A percentile compares a stretch with the other conserved stretches of the same genome.
Evolutionary conservation across 768 basidiomycete species (phyloP).

Genomic region (Kwoniella bestiolae): DNA sequence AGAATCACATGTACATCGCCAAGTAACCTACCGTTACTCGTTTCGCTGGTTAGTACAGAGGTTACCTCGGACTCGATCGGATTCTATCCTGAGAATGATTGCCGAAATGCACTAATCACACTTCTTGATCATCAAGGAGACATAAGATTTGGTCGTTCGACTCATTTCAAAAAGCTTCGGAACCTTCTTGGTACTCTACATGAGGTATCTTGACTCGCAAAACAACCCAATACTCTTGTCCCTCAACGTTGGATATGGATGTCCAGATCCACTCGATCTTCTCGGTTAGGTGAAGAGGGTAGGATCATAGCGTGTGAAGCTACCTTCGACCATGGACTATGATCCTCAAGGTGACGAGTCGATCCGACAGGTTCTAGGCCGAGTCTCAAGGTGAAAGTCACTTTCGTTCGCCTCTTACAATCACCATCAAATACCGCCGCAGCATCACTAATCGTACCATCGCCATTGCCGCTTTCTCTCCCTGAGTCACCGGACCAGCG

Average conservation of each 20-base stretch:
- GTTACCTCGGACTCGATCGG: not conserved
- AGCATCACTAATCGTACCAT: not conserved
- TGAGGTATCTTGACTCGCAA: no score
- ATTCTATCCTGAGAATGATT: not conserved
- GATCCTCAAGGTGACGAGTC: not conserved
- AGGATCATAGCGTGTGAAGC: not conserved
- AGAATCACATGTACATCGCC: not conserved
- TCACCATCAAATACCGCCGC: constrained; percentile 4
- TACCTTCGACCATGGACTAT: not conserved
- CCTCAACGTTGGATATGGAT: not conserved
- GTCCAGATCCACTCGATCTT: not conserved
- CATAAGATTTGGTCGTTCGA: not conserved
- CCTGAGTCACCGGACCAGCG: not conserved
- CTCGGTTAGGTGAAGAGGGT: constrained; percentile 1
- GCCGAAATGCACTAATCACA: not conserved
- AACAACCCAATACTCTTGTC: no score
- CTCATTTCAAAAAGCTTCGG: not conserved
- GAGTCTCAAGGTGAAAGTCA: not conserved
- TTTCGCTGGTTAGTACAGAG: not conserved
- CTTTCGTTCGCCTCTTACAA: not conserved
- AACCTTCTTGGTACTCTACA: constrained; percentile 13
- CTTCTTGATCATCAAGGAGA: not conserved
- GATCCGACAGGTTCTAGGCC: not conserved
- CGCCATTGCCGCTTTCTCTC: not conserved
- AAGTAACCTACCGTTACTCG: not conserved